Conservation (phyloP, 352 stramenopile genomes). For the Globisporangium middletonii region DNA sequence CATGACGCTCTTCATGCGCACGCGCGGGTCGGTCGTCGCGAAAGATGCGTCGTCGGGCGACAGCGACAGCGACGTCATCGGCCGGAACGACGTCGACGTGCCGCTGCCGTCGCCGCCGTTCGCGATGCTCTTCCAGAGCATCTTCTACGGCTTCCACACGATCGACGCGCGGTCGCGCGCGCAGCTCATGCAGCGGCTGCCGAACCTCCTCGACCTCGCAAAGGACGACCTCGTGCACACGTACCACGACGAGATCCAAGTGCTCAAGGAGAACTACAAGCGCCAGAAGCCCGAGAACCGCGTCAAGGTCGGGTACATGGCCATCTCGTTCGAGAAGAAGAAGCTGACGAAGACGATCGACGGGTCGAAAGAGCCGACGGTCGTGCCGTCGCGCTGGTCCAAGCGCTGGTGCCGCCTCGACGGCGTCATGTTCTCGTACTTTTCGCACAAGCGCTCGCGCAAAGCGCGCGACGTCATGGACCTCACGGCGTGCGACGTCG, state of each 20-base stretch:
- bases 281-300: slow-evolving; percentile 70
- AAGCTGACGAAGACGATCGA: slow-evolving; percentile 46
- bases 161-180: slow-evolving; percentile 43
- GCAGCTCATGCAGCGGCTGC: slow-evolving; percentile 65
- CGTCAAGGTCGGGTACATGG: slow-evolving; percentile 75
- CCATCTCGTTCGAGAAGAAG: slow-evolving; percentile 69
- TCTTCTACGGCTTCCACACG: slow-evolving; percentile 75
- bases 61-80: slow-evolving; percentile 6
- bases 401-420: slow-evolving; percentile 81
- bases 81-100: slow-evolving; percentile 14
- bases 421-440: slow-evolving; percentile 72
- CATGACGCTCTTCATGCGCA: slow-evolving; percentile 41
- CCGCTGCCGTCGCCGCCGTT: slow-evolving; percentile 38
- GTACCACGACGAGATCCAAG: slow-evolving; percentile 80
- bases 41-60: slow-evolving; percentile 20
- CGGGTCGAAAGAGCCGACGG: slow-evolving; percentile 47
- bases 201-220: slow-evolving; percentile 59
- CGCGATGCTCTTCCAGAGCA: slow-evolving; percentile 53
- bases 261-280: slow-evolving; percentile 82
- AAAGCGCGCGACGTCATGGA: slow-evolving; percentile 72
- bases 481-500: slow-evolving; percentile 58
- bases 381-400: slow-evolving; percentile 68
- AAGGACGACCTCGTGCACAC: slow-evolving; percentile 78
- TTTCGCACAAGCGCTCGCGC: slow-evolving; percentile 72
- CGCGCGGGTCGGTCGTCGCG: slow-evolving; percentile 22